phyloP scores from a whole-genome alignment of 192 early-diverging fungal genomes.

The Linnemannia schmuckeri region DNA sequence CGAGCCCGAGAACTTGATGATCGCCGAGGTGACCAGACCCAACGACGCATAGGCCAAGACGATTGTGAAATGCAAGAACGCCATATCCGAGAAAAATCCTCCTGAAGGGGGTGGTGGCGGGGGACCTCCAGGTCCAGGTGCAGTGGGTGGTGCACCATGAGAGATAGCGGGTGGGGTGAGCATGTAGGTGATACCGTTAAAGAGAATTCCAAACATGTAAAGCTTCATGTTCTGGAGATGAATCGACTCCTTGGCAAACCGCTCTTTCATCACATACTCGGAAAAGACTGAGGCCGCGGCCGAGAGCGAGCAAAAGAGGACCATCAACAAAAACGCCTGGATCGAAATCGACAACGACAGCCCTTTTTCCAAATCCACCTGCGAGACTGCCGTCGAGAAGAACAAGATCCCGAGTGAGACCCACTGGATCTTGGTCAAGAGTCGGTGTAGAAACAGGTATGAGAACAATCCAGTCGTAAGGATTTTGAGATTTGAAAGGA shows the following conservation, averaged over 20 bases:
- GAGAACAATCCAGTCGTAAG: conserved; percentile 57
- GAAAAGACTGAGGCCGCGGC: conserved; percentile 54
- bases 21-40: conserved; percentile 55
- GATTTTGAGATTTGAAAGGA: conserved; percentile 57
- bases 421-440: conserved; percentile 44
- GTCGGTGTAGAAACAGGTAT: conserved; percentile 44
- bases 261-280: conserved; percentile 59
- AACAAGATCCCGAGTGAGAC: conserved; percentile 47
- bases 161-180: neutral
- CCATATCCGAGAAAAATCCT: conserved; percentile 45
- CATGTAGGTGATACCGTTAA: conserved; percentile 53
- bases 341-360: conserved; percentile 22
- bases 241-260: conserved; percentile 51
- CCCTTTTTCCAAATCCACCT: conserved; percentile 49
- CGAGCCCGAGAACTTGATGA: conserved; percentile 58
- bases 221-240: conserved; percentile 59
- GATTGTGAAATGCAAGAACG: conserved; percentile 47
- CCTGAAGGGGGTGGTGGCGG: neutral
- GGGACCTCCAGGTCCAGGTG: neutral
- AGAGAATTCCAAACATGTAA: conserved; percentile 58
- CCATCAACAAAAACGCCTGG: conserved; percentile 52
- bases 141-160: neutral
- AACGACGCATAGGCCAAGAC: conserved; percentile 42
- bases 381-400: conserved; percentile 46
- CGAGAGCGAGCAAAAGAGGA: conserved; percentile 53